Evolutionary conservation across 2,329 filamentous ascomycete genomes (phyloP), one percentile per base, ranked within the genome.

Genomic region (Colletotrichum eremochloae): DNA sequence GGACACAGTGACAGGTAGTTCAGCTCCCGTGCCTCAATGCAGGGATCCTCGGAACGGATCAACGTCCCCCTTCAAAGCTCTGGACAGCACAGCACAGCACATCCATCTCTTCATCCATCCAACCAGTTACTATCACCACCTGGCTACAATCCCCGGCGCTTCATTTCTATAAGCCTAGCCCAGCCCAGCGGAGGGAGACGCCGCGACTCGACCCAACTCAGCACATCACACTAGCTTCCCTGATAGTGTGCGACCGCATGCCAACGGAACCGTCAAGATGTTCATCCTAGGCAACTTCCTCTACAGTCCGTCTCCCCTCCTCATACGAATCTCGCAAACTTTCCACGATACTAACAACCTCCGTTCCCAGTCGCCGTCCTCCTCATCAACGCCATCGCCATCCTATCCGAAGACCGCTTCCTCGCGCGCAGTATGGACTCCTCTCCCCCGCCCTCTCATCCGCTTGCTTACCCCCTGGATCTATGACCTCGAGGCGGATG

Each of bases 361-460:
- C 20, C n/a, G 38, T 42, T 29, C 36, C 18, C 12, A 81, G 93
- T 96, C 76, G 89, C 91, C 77, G 87, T 97, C 81, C 94, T 98
- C 79, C 89, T 98, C 80, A 91, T 96, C 84, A 99, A 99, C 84
- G 94, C 94, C 76, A 92, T 98, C 80, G 94, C 95, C 75, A 91
- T 98, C 80, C 92, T 98, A 75, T 97, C 94, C 77, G 95, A 97
- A 89, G 95, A 97, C 84, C 93, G 95, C 74, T 97, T 97, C 83
- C 93, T 97, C 76, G 84, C 93, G 84, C 92, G 81, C 77, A 97
- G 82, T 84, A 80, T 75, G 82, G 73, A 44, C 36, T 46, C 60
- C 40, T 55, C n/a, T 46, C 60, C 36, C 55, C n/a, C 5, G 31
- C 36, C 40, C 40, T 9, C 12, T 11, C 18, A 38, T n/a, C 29